Conservation (phyloP, 352 stramenopile genomes). For the Phytopythium delawarense region DNA sequence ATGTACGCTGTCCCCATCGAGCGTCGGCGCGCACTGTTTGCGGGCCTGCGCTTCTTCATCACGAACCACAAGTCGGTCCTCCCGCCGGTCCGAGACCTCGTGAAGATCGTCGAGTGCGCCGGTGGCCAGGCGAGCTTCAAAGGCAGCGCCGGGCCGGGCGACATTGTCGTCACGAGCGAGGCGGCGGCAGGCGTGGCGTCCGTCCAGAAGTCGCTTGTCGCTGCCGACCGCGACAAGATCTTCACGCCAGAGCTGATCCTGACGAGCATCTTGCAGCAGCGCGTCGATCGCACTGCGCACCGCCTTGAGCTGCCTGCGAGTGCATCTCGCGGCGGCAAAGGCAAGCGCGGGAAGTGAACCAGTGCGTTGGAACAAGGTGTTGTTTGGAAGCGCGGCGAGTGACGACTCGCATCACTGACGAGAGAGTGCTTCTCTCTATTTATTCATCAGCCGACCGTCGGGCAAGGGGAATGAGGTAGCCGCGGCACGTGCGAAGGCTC, state of each 20-base stretch:
- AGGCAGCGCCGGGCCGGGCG: conserved; percentile 22
- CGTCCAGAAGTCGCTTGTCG: conserved; percentile 33
- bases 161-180: conserved; percentile 44
- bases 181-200: conserved; percentile 22
- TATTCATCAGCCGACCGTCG: not conserved
- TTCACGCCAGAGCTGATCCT: conserved; percentile 47
- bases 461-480: not conserved
- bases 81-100: conserved; percentile 37
- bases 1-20: conserved; percentile 32
- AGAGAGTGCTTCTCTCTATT: conserved; percentile 1
- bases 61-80: conserved; percentile 51
- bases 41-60: conserved; percentile 34
- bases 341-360: not conserved
- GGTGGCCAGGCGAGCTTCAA: conserved; percentile 29
- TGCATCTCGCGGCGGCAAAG: not conserved
- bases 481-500: not conserved
- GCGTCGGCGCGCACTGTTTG: conserved; percentile 28
- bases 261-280: conserved; percentile 37
- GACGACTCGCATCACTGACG: no score
- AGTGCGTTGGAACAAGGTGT: not conserved
- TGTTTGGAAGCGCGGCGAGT: no score
- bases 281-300: conserved; percentile 28
- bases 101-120: conserved; percentile 50
- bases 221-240: conserved; percentile 24
- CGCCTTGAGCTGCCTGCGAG: conserved; percentile 17